Base-by-base conservation (phyloP, 202 grass and related monocot species). In the Musa balbisiana region DNA sequence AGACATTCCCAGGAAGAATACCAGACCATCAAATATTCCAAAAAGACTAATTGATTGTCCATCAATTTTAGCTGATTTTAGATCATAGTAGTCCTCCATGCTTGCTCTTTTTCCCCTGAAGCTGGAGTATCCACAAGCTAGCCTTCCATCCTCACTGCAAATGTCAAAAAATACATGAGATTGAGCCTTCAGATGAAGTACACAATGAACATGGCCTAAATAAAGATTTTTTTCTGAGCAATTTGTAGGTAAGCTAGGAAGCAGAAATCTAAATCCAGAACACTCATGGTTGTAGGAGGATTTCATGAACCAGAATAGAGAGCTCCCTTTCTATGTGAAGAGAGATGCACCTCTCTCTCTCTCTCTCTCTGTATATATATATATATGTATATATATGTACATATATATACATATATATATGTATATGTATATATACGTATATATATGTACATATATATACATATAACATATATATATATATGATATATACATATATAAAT, bases 41-140 rank as follows among this genome's bases (percentile, higher is more conserved):
- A 96, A 96, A 59, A 92, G 64, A 43, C 73, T 87, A 80, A 96
- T 84, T 16, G 82, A 62, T 69, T 88, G 83, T 75, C 86, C 87
- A 85, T 82, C 87, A 33, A 85, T 70, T 79, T 79, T 78, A 55
- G 83, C 87, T 72, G 82, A 87, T 83, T 80, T 90, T 68, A 89
- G 81, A 69, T 92, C 87, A 62, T 83, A 92, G 66, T 88, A 92
- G 74, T 96, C 92, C 68, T 96, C 89, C 92, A 92, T 96, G 55
- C 53, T 83, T 71, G 56, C 83, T 88, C 92, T 96, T 80, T 85
- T 90, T 76, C 92, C 92, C 82, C 83, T 86, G 76, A 87, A 86
- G 81, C 89, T 96, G 51, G 89, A 85, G 74, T 96, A 96, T 74
- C 87, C 92, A 85, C 87, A 92, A 81, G 70, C 81, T 75, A 96